Evolutionary conservation across 345 rosid species (phyloP), one percentile per base, ranked within the genome.

Genomic region (Euphorbia lathyris): DNA sequence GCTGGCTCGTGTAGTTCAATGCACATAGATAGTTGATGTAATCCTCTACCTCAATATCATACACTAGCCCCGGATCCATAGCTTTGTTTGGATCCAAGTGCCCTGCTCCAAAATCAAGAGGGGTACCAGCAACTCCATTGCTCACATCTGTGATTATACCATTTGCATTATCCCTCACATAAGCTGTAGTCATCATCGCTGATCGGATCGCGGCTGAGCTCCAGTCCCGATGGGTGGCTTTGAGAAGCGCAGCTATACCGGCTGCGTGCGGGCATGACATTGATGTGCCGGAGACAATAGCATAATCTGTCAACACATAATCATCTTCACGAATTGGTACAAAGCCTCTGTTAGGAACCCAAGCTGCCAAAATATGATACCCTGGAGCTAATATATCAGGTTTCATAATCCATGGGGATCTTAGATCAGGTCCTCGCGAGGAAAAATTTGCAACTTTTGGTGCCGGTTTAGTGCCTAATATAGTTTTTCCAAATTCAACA

Each of bases 331-430:
- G 68, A 16, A 81, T 74, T 0, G 72, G 59, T 4, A 71, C 65
- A 7, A 66, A 51, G 7, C 74, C 82, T 67, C 68, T 25, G 20
- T 82, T 84, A 1, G 84, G 88, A 3, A 64, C 77, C 86, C 84
- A 86, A 0, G 84, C 79, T 30, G 78, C 86, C 59, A 84, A 60
- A 23, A 83, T 70, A 48, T 85, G 72, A 23, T 80, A 80, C 2
- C 86, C 85, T 0, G 85, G 83, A 29, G 86, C 86, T 43, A 87
- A 38, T 7, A 83, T n/a, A 53, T 85, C 85, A 1, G 88, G 86
- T 69, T 87, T 83, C 42, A 85, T 69, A 16, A 83, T 67, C 77
- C 84, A 78, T 4, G 86, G 86, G 23, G 86, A 80, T 66, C 63
- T 65, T 4, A 1, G 30, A 30, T 74, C 78, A 1, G 84, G 88